A percentile compares a stretch with the other conserved stretches of the same genome.
phyloP scores from a whole-genome alignment of 257 asterid species.

The Rauvolfia tetraphylla region DNA sequence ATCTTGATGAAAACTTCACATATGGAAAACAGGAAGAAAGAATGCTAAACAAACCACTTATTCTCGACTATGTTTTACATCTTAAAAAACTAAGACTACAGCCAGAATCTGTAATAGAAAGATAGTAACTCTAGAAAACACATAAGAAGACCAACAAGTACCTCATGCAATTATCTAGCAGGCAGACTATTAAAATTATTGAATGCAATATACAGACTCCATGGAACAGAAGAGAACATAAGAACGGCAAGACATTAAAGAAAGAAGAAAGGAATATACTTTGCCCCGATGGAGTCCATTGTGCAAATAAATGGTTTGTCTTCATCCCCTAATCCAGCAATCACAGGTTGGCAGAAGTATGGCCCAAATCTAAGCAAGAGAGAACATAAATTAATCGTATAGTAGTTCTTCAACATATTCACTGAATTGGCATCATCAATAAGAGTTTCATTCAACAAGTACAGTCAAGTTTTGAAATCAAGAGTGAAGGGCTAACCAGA shows the following conservation, averaged over 20 bases:
- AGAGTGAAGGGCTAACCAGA: too few relatives aligned
- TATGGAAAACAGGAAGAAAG: too few relatives aligned
- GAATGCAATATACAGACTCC: neutral
- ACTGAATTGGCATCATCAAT: neutral
- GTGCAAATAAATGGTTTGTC: constrained; percentile 97
- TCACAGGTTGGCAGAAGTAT: constrained; percentile 95
- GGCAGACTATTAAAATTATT: neutral
- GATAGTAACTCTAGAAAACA: too few relatives aligned
- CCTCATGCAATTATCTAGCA: too few relatives aligned
- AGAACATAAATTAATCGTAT: neutral
- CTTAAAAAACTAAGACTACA: too few relatives aligned
- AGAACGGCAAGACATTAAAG: neutral
- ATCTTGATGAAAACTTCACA: too few relatives aligned
- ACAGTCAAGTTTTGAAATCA: neutral
- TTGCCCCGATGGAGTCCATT: constrained; percentile 96
- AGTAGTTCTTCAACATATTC: neutral
- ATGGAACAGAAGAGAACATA: neutral
- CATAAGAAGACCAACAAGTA: too few relatives aligned
- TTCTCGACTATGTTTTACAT: too few relatives aligned
- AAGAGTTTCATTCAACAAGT: neutral
- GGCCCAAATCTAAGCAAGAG: constrained; percentile 70
- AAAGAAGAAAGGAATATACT: constrained; percentile 39
- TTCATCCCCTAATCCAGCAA: constrained; percentile 89
- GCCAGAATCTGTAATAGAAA: too few relatives aligned
- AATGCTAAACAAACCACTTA: too few relatives aligned